Percentiles rank a stretch among this genome's conserved stretches.
These are phyloP conservation scores for Fusarium foetens DNA, from an alignment of 2,329 filamentous ascomycete genomes.

Conservation along the genomic window DNA sequence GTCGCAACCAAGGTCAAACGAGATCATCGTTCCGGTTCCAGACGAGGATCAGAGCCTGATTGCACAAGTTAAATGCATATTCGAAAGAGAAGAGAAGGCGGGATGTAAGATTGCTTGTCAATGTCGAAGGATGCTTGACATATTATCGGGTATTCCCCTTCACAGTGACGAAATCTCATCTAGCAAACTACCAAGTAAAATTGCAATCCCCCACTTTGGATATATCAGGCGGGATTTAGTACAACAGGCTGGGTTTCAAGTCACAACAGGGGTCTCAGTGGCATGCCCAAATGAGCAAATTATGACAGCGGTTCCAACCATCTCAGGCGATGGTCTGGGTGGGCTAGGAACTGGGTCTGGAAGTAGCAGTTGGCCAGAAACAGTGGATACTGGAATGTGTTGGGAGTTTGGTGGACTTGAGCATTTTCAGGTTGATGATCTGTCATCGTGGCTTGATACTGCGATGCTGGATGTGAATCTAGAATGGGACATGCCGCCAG, in stretches of 20 bases:
- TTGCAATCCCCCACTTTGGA: background rate
- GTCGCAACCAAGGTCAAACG: background rate
- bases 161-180: background rate
- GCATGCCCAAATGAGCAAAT: fast-evolving
- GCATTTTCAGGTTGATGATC: background rate
- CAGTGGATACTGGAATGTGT: background rate
- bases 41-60: background rate
- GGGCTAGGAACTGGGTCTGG: fast-evolving
- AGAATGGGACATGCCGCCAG: background rate
- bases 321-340: background rate
- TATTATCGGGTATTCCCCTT: fast-evolving
- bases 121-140: background rate
- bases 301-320: fast-evolving
- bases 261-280: fast-evolving
- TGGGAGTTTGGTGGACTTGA: background rate
- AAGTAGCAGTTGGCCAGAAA: fast-evolving
- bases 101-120: background rate
- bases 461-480: background rate
- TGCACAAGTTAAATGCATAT: background rate
- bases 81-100: background rate
- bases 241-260: background rate
- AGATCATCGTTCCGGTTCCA: background rate
- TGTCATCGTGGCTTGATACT: background rate
- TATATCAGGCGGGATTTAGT: background rate
- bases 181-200: background rate